Base-by-base conservation (phyloP, 345 rosid genomes). In the Turnera subulata region DNA sequence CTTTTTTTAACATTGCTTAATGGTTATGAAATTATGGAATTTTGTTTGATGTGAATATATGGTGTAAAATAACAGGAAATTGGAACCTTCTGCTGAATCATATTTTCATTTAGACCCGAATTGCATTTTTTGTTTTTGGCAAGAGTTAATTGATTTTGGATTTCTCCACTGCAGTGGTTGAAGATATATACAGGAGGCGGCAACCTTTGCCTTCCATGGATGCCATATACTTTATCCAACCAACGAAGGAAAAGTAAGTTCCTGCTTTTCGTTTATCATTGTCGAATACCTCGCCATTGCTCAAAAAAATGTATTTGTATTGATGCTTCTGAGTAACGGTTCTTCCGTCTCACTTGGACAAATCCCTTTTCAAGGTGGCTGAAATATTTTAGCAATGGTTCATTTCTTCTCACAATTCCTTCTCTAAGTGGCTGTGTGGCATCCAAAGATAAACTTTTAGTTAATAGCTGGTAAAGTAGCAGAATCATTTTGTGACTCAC, bases 161-260 rank as follows among this genome's bases (percentile, higher is more conserved):
- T 75, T 55, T 61, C 40, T 19, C 74, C 35, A 11, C 38, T 55
- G 62, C 82, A 94, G 99, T 90, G 93, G 99, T 88, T 46, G 99
- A 94, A 78, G 96, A 94, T 74, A 90, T 94, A 55, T 77, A 78
- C 73, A 83, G 82, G 65, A 73, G 97, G 69, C 81, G 97, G 76
- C 97, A 94, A 69, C 96, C 99, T 23, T 72, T 90, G 64, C 96
- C 99, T 59, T 80, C 96, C 66, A 82, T 86, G 96, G 96, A 94
- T 79, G 99, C 95, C 14, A 84, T 94, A 78, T 94, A 94, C 75
- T 94, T 94, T 59, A 86, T 94, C 75, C 97, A 90, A 62, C 97
- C 99, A 61, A 75, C 93, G 44, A 88, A 88, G 77, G 99, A 94
- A 80, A 94, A 94, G 97, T 94, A 85, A 71, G 46, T 62, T 29